Percentiles rank a stretch among this genome's conserved stretches.
Evolutionary conservation across 345 rosid genomes (phyloP).

Genomic region (Aethionema arabicum): DNA sequence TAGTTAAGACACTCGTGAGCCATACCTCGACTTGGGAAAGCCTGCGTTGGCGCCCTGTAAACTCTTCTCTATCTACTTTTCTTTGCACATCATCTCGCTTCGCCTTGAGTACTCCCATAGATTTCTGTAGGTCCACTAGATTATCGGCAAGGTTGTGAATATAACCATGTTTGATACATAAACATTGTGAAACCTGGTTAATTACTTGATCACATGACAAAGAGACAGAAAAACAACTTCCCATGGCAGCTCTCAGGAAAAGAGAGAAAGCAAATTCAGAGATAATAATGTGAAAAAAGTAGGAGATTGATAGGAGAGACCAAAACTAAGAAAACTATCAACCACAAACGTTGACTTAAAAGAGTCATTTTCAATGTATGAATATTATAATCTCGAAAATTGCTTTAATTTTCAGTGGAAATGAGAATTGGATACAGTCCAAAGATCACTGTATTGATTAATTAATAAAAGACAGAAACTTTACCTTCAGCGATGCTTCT

Average conservation of each 20-base stretch:
- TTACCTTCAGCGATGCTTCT: too few relatives aligned
- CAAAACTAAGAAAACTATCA: too few relatives aligned
- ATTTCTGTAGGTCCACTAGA: not conserved
- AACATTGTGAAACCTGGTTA: not conserved
- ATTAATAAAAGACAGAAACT: too few relatives aligned
- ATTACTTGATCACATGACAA: slow-evolving; percentile 8
- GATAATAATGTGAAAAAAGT: too few relatives aligned
- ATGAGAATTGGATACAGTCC: too few relatives aligned
- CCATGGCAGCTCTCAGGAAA: not conserved
- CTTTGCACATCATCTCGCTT: not conserved
- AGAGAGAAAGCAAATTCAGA: not conserved
- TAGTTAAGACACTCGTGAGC: not conserved
- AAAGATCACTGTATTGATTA: too few relatives aligned
- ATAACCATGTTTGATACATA: not conserved
- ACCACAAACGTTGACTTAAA: too few relatives aligned
- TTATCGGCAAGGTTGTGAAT: not conserved
- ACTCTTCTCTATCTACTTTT: slow-evolving; percentile 1
- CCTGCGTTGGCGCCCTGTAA: not conserved
- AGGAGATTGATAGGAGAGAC: too few relatives aligned
- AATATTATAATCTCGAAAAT: too few relatives aligned
- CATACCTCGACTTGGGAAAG: slow-evolving; percentile 3
- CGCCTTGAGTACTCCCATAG: slow-evolving; percentile 1
- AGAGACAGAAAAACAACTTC: slow-evolving; percentile 11
- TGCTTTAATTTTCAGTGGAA: too few relatives aligned
- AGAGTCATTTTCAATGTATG: too few relatives aligned